A percentile compares a stretch with the other conserved stretches of the same genome.
phyloP scores from a whole-genome alignment of 2,329 filamentous ascomycete species.

The Aspergillus ochraceus region DNA sequence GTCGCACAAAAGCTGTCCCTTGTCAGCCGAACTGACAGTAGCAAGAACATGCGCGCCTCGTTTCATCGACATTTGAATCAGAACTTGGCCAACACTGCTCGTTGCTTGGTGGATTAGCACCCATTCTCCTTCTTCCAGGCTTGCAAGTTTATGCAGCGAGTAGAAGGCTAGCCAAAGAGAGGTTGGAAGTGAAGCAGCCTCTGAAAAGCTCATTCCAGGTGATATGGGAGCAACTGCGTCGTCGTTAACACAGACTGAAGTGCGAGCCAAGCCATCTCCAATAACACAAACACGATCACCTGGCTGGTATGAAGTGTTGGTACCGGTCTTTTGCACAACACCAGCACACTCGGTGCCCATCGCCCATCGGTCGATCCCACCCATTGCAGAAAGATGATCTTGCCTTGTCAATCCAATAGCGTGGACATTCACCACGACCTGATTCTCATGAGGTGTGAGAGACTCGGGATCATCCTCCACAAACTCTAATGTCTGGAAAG shows the following conservation, averaged over 20 bases:
- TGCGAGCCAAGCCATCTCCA: too few relatives aligned
- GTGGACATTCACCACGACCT: neutral
- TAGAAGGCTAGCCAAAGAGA: neutral
- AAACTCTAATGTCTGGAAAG: neutral
- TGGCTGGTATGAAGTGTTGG: neutral
- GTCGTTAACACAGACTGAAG: neutral
- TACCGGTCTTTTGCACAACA: neutral
- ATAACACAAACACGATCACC: neutral
- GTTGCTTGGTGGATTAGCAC: neutral
- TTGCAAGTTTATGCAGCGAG: neutral
- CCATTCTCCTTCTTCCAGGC: neutral
- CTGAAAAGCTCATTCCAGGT: neutral
- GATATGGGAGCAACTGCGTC: neutral
- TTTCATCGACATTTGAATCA: neutral
- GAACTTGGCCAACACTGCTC: neutral
- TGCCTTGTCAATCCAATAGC: neutral
- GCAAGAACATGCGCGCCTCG: neutral
- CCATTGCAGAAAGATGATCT: neutral
- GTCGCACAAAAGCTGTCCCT: neutral
- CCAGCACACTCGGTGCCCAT: slow-evolving; percentile 2
- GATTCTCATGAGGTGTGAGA: neutral
- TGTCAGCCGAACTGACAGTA: neutral
- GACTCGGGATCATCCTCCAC: neutral
- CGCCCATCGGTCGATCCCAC: neutral
- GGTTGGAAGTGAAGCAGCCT: neutral